Conservation (phyloP, 2,329 filamentous ascomycete species). For the Catunica adiposa region DNA sequence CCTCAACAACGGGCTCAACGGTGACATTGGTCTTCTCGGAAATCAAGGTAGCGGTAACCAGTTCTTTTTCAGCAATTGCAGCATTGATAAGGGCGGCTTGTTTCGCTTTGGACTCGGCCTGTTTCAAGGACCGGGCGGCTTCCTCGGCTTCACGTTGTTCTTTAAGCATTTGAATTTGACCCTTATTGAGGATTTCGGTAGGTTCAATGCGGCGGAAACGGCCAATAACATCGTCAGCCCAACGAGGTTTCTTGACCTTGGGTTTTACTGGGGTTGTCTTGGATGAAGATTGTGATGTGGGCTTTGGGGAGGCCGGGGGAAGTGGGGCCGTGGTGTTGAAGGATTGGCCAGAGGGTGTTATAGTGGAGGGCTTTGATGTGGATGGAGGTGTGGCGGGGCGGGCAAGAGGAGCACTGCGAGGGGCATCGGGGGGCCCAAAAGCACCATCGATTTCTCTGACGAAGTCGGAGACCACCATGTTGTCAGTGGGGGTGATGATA, state of each 20-base stretch:
- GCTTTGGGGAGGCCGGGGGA: not conserved
- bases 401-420: constrained; percentile 9
- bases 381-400: constrained; percentile 3
- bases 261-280: not conserved
- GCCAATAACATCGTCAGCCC: constrained; percentile 40
- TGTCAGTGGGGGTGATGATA: not conserved
- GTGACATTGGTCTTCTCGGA: not conserved
- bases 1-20: constrained; percentile 20
- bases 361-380: not conserved
- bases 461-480: constrained; percentile 6
- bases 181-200: constrained; percentile 41
- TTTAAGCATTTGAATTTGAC: constrained; percentile 31
- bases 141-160: constrained; percentile 21
- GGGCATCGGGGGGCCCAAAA: constrained; percentile 2
- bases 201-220: constrained; percentile 39
- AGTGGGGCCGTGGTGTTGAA: not conserved
- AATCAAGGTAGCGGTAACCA: not conserved
- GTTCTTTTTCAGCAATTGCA: not conserved
- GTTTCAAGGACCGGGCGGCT: constrained; percentile 8
- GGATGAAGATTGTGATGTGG: not conserved
- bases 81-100: not conserved
- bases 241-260: constrained; percentile 21
- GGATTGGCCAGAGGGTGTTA: too few species aligned
- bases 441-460: constrained; percentile 2
- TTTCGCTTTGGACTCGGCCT: not conserved